Percentiles rank a stretch among this genome's conserved stretches.
Evolutionary conservation across 2,329 filamentous ascomycete species (phyloP).

Genomic region (Thielaviopsis populi): DNA sequence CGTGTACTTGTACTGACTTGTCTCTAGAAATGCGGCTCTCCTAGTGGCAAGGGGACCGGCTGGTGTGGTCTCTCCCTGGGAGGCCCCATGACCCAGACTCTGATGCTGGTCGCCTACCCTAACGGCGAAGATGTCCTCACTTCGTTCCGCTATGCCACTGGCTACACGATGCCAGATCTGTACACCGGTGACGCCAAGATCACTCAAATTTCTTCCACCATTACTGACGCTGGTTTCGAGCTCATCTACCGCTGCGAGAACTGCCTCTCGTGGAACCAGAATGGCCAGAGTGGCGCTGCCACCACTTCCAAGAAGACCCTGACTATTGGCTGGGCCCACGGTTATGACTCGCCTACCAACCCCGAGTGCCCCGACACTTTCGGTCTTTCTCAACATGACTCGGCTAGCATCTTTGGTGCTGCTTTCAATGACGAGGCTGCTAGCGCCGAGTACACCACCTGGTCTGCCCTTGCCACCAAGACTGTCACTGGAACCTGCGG

Average conservation of each 20-base stretch:
- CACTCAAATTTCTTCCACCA: constrained; percentile 41
- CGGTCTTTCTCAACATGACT: constrained; percentile 39
- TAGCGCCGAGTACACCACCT: constrained; percentile 25
- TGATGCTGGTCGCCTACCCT: constrained; percentile 45
- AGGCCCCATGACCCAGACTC: constrained; percentile 40
- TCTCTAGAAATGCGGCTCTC: constrained; percentile 17
- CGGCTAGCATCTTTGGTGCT: constrained; percentile 29
- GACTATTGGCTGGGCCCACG: constrained; percentile 42
- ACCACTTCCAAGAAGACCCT: constrained; percentile 31
- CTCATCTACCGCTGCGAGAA: constrained; percentile 29
- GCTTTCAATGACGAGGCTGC: constrained; percentile 23
- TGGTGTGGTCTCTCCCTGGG: constrained; percentile 45
- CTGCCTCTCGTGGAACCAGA: constrained; percentile 35
- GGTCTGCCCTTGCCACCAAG: constrained; percentile 31
- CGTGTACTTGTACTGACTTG: constrained; percentile 30
- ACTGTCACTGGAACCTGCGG: constrained; percentile 26
- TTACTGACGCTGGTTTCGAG: constrained; percentile 44
- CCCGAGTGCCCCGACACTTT: constrained; percentile 30
- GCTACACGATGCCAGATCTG: constrained; percentile 41
- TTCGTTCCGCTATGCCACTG: constrained; percentile 41
- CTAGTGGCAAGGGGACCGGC: constrained; percentile 27
- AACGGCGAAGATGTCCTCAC: constrained; percentile 38
- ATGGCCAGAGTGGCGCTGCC: constrained; percentile 29
- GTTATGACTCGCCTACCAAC: constrained; percentile 30
- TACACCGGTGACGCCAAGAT: constrained; percentile 49